These are phyloP conservation scores for Chiua virens DNA, from an alignment of 768 basidiomycete species.

Conservation along the genomic window DNA sequence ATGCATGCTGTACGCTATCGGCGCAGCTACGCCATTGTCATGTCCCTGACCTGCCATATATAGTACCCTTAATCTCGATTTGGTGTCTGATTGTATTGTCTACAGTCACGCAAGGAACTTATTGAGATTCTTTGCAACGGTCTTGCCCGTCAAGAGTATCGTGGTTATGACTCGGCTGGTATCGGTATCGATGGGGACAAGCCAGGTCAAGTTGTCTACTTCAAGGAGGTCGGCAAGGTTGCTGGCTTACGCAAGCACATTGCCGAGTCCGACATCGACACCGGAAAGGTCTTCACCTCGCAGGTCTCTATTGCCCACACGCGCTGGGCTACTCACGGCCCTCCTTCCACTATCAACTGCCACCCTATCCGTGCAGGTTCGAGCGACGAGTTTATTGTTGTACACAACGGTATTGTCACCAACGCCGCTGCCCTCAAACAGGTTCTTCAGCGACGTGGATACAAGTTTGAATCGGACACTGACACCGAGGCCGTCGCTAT, in stretches of 20 bases:
- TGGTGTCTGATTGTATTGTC: constrained; percentile 9
- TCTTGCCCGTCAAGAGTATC: constrained; percentile 93
- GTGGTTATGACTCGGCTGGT: constrained; percentile 97
- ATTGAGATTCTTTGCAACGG: constrained; percentile 90
- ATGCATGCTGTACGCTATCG: constrained; percentile 2
- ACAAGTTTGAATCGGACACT: constrained; percentile 91
- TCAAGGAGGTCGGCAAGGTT: constrained; percentile 99
- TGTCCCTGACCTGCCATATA: constrained; percentile 16
- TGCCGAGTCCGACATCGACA: constrained; percentile 65
- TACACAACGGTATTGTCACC: constrained; percentile 99
- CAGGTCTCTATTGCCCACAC: constrained; percentile 99
- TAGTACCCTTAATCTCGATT: constrained; percentile 12
- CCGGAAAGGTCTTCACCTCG: constrained; percentile 71
- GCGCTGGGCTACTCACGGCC: constrained; percentile 98
- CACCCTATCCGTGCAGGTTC: constrained; percentile 90
- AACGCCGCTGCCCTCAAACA: constrained; percentile 85
- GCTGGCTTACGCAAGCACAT: constrained; percentile 90
- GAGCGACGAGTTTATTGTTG: constrained; percentile 81
- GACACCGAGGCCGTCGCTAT: constrained; percentile 98
- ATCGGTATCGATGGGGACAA: constrained; percentile 91
- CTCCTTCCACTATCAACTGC: constrained; percentile 85
- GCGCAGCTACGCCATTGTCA: background rate
- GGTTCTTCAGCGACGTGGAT: constrained; percentile 95
- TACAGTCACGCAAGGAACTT: constrained; percentile 83
- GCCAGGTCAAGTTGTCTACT: constrained; percentile 71